Conservation (phyloP, 306 rosid genomes). For the Luffa aegyptiaca region DNA sequence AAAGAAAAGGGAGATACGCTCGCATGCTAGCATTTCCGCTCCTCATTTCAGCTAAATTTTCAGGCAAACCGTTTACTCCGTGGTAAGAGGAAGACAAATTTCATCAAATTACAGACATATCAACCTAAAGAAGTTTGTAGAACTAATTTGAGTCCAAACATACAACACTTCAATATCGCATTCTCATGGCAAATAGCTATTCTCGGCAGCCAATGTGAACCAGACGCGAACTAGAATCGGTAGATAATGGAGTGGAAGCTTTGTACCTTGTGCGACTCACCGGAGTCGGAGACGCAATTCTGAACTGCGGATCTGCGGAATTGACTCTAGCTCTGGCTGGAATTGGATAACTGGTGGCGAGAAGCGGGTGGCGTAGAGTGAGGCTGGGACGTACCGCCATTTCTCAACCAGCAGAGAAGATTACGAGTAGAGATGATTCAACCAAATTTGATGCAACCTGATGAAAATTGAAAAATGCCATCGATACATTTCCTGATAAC, state of each 20-base stretch:
- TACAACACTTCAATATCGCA: neutral
- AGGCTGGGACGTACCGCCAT: constrained; percentile 53
- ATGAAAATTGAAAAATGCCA: neutral
- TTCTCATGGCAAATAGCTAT: neutral
- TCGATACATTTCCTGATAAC: neutral
- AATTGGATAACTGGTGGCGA: constrained; percentile 17
- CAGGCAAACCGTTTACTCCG: neutral
- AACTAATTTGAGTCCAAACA: neutral
- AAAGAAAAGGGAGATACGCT: neutral
- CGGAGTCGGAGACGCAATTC: constrained; percentile 20
- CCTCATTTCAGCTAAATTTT: neutral
- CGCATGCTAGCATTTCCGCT: neutral
- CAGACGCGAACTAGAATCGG: neutral
- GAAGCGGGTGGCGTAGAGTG: constrained; percentile 23
- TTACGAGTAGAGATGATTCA: constrained; percentile 21
- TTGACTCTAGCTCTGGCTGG: constrained; percentile 9
- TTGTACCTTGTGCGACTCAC: constrained; percentile 45
- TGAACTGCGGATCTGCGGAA: constrained; percentile 27
- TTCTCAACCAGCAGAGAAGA: neutral
- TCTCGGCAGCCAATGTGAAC: neutral
- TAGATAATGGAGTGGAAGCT: constrained; percentile 7
- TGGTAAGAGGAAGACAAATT: neutral
- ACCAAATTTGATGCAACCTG: constrained; percentile 48
- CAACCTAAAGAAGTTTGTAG: neutral
- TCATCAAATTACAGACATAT: neutral